Evolutionary conservation across 495 filamentous ascomycete genomes (phyloP), one percentile per base, ranked within the genome.

Genomic region (Collariella sp.): DNA sequence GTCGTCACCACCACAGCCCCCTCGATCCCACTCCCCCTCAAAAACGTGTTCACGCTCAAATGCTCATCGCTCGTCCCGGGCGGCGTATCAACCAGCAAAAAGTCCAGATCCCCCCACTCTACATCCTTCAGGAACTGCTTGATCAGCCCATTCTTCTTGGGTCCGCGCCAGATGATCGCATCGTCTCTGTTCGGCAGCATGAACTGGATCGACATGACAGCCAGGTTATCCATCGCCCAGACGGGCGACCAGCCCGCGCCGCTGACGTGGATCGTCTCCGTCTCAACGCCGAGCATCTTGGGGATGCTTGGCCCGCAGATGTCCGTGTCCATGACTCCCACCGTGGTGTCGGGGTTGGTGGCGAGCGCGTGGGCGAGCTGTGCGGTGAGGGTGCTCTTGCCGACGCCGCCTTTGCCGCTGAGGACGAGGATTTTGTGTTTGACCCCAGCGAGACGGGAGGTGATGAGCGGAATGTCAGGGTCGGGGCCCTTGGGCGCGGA

Each of bases 81-180:
- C 1, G 94, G 93, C 2, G 93, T 98, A 64, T 98, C 93, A 0
- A 97, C 88, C 31, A 98, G 75, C 59, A 98, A 60, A 61, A 88
- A 94, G 59, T 98, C 94, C 69, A 97, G 72, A 55, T 91, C 86
- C 11, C 94, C 93, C 93, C 94, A 97, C 64, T 91, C 88, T 22
- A 97, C 94, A 66, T 98, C 94, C 70, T 91, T 94, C 23, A 98
- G 63, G 62, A 98, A 98, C 70, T 91, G 86, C 73, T 97, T 98
- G 65, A 98, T 97, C 52, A 98, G 67, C 1, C 93, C 93, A 62
- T 96, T 98, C 79, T 97, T 98, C 78, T 97, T 98, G 5, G 94
- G 86, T 0, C 93, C 93, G 24, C 91, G 77, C 94, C 93, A 98
- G 54, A 98, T 97, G 12, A 97, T 83, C 3, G 93, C 94, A 56